Base-by-base conservation (phyloP, 2,329 filamentous ascomycete genomes). In the Sclerotinia borealis region DNA sequence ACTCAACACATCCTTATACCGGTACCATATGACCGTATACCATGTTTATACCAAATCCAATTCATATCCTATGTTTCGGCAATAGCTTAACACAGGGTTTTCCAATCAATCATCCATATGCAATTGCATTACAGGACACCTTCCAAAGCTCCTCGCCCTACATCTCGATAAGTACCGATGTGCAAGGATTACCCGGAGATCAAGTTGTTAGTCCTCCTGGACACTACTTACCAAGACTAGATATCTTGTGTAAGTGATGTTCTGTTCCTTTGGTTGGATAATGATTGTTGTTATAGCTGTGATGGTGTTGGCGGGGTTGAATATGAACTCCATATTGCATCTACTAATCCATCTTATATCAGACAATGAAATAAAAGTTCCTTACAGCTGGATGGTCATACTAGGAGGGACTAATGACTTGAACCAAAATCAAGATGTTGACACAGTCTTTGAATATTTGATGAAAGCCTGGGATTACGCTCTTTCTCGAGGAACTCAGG, bases 331-430 rank as follows among this genome's bases (percentile, higher is more conserved):
- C 8, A 31, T 31, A 31, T 22, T 31, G 10, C 37, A 45, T 45
- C 10, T 36, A 62, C 60, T 62, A 25, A 62, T 17, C 22, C 9
- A 3, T 39, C 1, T 9, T n/a, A n/a, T n/a, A n/a, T n/a, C 19
- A 70, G 68, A 69, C 43, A 43, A 68, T 61, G 66, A 68, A 50
- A 37, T 50, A 25, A 13, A 65, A 6, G 27, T 29, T 6, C 68
- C 70, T 11, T 73, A 72, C 25, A 83, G 88, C 76, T 89, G 85
- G 84, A 80, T 83, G 17, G 80, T 89, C 37, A 74, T 88, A 5
- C 79, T 89, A 2, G 86, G 84, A 10, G 86, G 86, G 2, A 88
- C 86, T 55, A 89, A 89, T 69, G 86, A 89, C 67, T 72, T 89
- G 6, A 80, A 74, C 27, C 77, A 76, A 65, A 70, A 72, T 10